These are phyloP conservation scores for Penicillium sp. DNA, from an alignment of 2,329 filamentous ascomycete species.

Conservation along the genomic window DNA sequence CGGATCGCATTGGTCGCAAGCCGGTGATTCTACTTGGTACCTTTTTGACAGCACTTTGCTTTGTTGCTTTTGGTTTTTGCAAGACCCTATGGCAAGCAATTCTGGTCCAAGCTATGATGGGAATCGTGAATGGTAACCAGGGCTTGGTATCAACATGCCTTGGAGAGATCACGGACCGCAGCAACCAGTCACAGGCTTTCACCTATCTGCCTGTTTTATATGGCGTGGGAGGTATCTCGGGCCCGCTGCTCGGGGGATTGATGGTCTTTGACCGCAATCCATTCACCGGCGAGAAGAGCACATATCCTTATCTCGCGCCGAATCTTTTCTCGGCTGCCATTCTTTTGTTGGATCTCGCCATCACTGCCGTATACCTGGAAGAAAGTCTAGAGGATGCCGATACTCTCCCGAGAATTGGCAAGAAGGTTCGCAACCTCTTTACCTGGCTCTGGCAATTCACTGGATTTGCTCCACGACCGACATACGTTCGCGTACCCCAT, in stretches of 20 bases:
- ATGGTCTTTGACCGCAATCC: conserved; percentile 69
- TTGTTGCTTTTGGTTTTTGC: conserved; percentile 86
- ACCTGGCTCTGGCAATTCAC: conserved; percentile 73
- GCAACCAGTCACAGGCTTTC: conserved; percentile 91
- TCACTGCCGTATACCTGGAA: conserved; percentile 80
- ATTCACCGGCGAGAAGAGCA: conserved; percentile 56
- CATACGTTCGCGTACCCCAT: conserved; percentile 56
- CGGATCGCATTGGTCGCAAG: conserved; percentile 78
- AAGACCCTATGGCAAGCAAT: conserved; percentile 81
- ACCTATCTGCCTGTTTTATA: conserved; percentile 97
- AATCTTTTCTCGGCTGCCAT: conserved; percentile 79
- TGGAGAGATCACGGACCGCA: conserved; percentile 92
- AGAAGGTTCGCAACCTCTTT: conserved; percentile 65
- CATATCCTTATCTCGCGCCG: conserved; percentile 81
- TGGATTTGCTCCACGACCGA: conserved; percentile 59
- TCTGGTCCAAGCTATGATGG: conserved; percentile 86
- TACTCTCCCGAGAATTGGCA: conserved; percentile 63
- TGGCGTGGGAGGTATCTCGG: conserved; percentile 89
- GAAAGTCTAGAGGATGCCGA: conserved; percentile 77
- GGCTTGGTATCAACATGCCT: conserved; percentile 91
- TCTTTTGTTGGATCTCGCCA: conserved; percentile 70
- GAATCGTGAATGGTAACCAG: conserved; percentile 91
- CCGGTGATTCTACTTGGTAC: conserved; percentile 83
- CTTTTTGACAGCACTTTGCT: conserved; percentile 78
- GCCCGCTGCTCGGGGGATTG: conserved; percentile 86